Base-by-base conservation (phyloP, 768 basidiomycete species). In the Guyanaporus albipodus region DNA sequence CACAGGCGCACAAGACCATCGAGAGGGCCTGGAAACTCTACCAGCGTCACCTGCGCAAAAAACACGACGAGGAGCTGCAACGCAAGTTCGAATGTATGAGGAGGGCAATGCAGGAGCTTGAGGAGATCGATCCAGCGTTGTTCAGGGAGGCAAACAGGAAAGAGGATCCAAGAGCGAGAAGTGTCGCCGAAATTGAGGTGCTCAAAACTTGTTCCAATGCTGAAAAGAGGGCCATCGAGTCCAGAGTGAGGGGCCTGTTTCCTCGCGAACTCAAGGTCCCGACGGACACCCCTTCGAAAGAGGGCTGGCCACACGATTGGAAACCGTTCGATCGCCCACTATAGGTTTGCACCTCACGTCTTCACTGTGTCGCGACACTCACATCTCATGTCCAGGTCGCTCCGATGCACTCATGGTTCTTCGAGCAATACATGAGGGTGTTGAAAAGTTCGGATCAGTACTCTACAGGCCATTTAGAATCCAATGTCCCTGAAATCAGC, bases 271-370 rank as follows among this genome's bases (percentile, higher is more conserved):
- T 91, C 60, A 80, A 83, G 53, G 75, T 89, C 38, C 93, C 94
- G 35, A 80, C 87, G 5, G 93, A 95, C 60, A 93, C 88, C 7
- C 87, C 91, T 3, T 76, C 86, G 21, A 79, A 77, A 44, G 73
- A 75, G 34, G 90, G 91, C 4, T 95, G 92, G 92, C 81, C 83
- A 43, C 86, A 93, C 59, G 80, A 85, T n/a, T 94, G 85, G 81
- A 87, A 76, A 44, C 76, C 86, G 38, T 80, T 82, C 59, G 67
- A 74, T 48, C 72, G 77, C 31, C 78, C 79, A 23, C 48, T 78
- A 49, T 62, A 62, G 56, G 62, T 64, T 14, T 3, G 3, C 9
- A 1, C n/a, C 18, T 32, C 23, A n/a, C 12, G 15, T 11, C 3
- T 41, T 37, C 29, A 22, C 23, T 28, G 23, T 6, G 14, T 14